Base-by-base conservation (phyloP, 768 basidiomycete genomes). In the Suillus weaverae region DNA sequence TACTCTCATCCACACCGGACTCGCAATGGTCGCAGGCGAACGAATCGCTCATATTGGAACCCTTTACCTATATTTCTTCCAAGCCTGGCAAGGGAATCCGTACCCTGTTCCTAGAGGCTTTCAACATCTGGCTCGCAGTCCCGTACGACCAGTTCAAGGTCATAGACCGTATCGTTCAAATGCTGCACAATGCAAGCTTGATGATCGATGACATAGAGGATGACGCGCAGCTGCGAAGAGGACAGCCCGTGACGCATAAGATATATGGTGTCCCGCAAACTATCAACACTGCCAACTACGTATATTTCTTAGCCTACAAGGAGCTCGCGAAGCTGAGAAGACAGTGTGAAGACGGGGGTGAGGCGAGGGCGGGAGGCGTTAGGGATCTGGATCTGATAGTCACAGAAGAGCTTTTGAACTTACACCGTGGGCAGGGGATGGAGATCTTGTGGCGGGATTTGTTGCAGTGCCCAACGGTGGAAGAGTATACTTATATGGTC, bases 121-220 rank as follows among this genome's bases (percentile, higher is more conserved):
- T 99, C 85, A 97, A 99, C 70, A 53, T 79, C 1, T 99, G 97
- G 97, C 85, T 99, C 18, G 74, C 89, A 11, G 95, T 99, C 1
- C 91, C 94, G 0, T 73, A 79, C 30, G 84, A 85, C 30, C 89
- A 90, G 73, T 83, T 97, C 18, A 74, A 75, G 35, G 79, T 91
- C 51, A 95, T 99, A 64, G 84, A 89, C 2, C 84, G 83, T 67
- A 85, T 99, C 60, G 91, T 99, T 39, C 88, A 88, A 72, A 98
- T 97, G 95, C 81, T 99, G 22, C 97, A 99, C 70, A 94, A 89
- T 61, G 95, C 96, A 7, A 95, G 92, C 74, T 81, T 99, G 36
- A 83, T 99, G 96, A 85, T 97, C 67, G 95, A 97, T 73, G 95
- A 97, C 73, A 96, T 97, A 44, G 93, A 97, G 76, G 95, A 97